Conservation (phyloP, 179 eudicot species). For the Heliamphora pulchella region DNA sequence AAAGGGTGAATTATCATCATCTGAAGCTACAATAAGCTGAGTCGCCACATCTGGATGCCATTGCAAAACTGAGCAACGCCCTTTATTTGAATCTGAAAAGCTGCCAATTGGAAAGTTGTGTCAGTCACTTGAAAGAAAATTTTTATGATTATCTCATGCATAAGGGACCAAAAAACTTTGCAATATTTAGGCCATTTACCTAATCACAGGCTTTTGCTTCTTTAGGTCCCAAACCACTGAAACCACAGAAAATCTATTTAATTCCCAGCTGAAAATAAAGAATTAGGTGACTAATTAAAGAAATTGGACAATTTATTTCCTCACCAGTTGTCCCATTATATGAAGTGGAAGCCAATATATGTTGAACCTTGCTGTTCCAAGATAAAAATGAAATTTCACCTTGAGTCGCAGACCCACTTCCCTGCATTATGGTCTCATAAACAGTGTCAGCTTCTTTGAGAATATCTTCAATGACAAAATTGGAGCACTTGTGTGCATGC, state of each 20-base stretch:
- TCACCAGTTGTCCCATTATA: slow-evolving; percentile 82
- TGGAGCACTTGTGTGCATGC: not conserved
- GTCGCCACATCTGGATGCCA: slow-evolving; percentile 98
- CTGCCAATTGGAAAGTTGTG: slow-evolving; percentile 35
- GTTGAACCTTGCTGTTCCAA: slow-evolving; percentile 92
- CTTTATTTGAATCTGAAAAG: slow-evolving; percentile 67
- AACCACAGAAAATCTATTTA: slow-evolving; percentile 20
- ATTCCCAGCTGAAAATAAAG: not conserved
- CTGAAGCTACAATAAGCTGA: slow-evolving; percentile 91
- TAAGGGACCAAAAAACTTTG: not conserved
- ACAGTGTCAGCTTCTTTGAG: not conserved
- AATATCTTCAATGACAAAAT: slow-evolving; percentile 3
- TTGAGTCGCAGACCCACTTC: slow-evolving; percentile 76
- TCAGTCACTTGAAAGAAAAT: slow-evolving; percentile 2
- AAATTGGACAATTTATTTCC: slow-evolving; percentile 3
- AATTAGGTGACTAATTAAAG: too few relatives aligned
- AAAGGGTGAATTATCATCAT: slow-evolving; percentile 83
- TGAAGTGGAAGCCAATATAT: slow-evolving; percentile 89
- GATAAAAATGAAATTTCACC: slow-evolving; percentile 92
- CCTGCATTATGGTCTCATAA: slow-evolving; percentile 42
- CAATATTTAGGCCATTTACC: slow-evolving; percentile 37
- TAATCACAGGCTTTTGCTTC: slow-evolving; percentile 92
- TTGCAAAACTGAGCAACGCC: slow-evolving; percentile 92
- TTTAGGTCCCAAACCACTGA: slow-evolving; percentile 93
- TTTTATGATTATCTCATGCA: not conserved